Evolutionary conservation across 768 basidiomycete genomes (phyloP).

Genomic region (Paxillus ammoniavirescens): DNA sequence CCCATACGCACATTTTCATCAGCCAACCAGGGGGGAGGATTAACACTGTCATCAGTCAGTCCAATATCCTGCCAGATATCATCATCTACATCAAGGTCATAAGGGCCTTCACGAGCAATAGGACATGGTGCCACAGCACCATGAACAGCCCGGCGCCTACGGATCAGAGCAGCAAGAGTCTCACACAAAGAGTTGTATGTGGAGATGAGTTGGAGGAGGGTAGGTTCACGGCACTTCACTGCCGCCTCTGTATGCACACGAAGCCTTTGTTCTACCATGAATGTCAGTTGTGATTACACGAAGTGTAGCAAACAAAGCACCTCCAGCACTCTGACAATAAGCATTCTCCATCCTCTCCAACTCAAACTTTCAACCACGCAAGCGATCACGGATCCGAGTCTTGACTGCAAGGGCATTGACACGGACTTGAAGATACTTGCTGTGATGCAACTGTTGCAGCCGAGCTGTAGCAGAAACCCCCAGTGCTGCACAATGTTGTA

Average conservation of each 20-base stretch:
- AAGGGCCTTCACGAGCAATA: slow-evolving; percentile 1
- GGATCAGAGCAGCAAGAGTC: slow-evolving; percentile 16
- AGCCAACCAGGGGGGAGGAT: background rate
- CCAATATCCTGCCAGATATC: no score
- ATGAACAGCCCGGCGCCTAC: slow-evolving; percentile 14
- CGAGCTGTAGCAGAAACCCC: background rate
- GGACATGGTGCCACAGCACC: slow-evolving; percentile 19
- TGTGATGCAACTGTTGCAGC: background rate
- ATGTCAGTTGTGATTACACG: no score
- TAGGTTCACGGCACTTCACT: slow-evolving; percentile 25
- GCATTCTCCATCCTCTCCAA: slow-evolving; percentile 8
- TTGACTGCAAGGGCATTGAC: slow-evolving; percentile 20
- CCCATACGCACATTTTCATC: slow-evolving; percentile 6
- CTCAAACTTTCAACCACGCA: slow-evolving; percentile 18
- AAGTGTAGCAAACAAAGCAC: background rate
- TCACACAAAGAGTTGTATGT: slow-evolving; percentile 29
- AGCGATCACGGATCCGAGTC: slow-evolving; percentile 7
- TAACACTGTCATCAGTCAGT: no score
- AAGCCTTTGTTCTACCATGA: slow-evolving; percentile 16
- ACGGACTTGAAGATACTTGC: background rate
- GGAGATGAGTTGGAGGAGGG: slow-evolving; percentile 14
- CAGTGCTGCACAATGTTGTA: background rate
- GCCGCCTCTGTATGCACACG: slow-evolving; percentile 20
- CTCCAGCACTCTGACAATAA: slow-evolving; percentile 10
- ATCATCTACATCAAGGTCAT: no score